Conservation (phyloP, 2,329 filamentous ascomycete species). For the Ceratocystis colombiana region DNA sequence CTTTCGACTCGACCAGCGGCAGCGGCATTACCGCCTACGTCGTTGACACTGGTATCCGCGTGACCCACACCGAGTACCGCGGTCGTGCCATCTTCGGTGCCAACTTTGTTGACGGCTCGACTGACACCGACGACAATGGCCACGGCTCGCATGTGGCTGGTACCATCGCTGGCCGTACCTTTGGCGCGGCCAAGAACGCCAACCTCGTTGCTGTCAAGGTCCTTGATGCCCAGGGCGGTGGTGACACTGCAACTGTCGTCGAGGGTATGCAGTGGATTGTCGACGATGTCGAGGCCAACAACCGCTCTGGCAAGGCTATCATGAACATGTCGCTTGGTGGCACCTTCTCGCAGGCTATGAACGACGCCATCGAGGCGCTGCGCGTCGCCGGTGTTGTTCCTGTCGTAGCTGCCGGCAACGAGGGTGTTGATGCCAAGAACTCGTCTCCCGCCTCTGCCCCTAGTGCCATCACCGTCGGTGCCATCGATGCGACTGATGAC, state of each 20-base stretch:
- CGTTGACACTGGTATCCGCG: slow-evolving; percentile 54
- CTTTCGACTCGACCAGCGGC: slow-evolving; percentile 45
- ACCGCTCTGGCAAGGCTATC: slow-evolving; percentile 43
- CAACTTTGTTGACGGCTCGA: slow-evolving; percentile 41
- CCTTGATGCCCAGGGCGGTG: slow-evolving; percentile 38
- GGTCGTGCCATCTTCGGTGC: slow-evolving; percentile 45
- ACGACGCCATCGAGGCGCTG: slow-evolving; percentile 45
- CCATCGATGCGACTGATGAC: slow-evolving; percentile 45
- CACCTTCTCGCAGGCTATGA: slow-evolving; percentile 40
- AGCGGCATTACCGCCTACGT: slow-evolving; percentile 51
- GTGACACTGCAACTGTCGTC: slow-evolving; percentile 39
- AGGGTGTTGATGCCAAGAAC: slow-evolving; percentile 42
- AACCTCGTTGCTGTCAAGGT: slow-evolving; percentile 52
- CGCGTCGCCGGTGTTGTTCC: slow-evolving; percentile 44
- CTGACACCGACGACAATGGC: slow-evolving; percentile 48
- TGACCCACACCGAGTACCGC: slow-evolving; percentile 46
- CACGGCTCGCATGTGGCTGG: slow-evolving; percentile 56
- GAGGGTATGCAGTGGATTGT: slow-evolving; percentile 50
- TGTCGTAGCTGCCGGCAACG: slow-evolving; percentile 53
- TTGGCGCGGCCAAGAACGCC: slow-evolving; percentile 52
- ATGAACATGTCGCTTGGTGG: slow-evolving; percentile 57
- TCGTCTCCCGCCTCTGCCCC: slow-evolving; percentile 46
- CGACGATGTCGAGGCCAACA: slow-evolving; percentile 37
- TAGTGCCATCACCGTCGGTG: slow-evolving; percentile 51
- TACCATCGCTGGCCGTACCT: slow-evolving; percentile 50